These are phyloP conservation scores for Entrophospora sp. DNA, from an alignment of 192 early-diverging fungal species.

Conservation along the genomic window DNA sequence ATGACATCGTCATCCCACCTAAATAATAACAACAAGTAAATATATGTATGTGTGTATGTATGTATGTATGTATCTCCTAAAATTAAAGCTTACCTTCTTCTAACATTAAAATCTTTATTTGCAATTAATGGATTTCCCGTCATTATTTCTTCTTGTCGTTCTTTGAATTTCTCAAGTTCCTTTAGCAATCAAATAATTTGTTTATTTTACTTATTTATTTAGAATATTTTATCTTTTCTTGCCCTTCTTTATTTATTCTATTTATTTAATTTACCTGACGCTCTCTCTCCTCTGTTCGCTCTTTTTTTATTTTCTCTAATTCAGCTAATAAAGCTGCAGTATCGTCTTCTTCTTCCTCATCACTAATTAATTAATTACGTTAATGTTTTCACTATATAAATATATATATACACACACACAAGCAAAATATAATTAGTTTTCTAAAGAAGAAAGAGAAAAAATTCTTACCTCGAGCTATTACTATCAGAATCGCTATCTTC, in stretches of 20 bases:
- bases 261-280: conserved; percentile 51
- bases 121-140: conserved; percentile 82
- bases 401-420: too few species aligned
- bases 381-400: too few species aligned
- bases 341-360: conserved; percentile 84
- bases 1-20: conserved; percentile 99
- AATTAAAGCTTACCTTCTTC: conserved; percentile 62
- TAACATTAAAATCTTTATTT: conserved; percentile 69
- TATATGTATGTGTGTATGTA: neutral
- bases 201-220: too few species aligned
- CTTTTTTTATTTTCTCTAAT: conserved; percentile 86
- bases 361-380: too few species aligned
- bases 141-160: conserved; percentile 50
- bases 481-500: too few species aligned
- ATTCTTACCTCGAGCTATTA: too few species aligned
- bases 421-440: too few species aligned
- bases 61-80: too few species aligned
- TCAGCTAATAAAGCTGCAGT: conserved; percentile 75
- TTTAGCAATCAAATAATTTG: too few species aligned
- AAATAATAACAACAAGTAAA: neutral
- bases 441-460: too few species aligned
- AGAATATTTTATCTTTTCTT: conserved; percentile 55
- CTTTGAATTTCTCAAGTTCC: conserved; percentile 44
- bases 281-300: conserved; percentile 86
- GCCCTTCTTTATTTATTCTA: conserved; percentile 42